phyloP scores from a whole-genome alignment of 1,139 yeast species.

The Saccharomycopsis crataegensis region DNA sequence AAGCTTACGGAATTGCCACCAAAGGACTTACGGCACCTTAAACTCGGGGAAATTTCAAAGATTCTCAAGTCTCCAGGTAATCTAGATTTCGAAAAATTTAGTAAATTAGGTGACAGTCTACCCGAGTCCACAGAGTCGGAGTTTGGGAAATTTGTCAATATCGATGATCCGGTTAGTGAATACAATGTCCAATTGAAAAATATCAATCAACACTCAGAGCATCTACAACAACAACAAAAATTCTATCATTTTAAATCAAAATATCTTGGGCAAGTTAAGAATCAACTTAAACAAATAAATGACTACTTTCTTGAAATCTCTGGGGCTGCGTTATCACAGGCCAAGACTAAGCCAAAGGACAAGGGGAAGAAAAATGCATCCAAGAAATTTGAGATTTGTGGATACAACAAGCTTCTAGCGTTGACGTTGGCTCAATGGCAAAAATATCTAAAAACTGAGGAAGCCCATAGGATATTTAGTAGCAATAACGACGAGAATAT shows the following conservation, averaged over 20 bases:
- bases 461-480: slow-evolving; percentile 21
- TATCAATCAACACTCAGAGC: background rate
- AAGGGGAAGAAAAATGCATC: slow-evolving; percentile 13
- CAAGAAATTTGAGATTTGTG: slow-evolving; percentile 24
- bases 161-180: slow-evolving; percentile 18
- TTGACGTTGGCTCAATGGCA: slow-evolving; percentile 1
- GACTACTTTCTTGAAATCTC: slow-evolving; percentile 23
- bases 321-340: slow-evolving; percentile 4
- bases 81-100: background rate
- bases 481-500: background rate
- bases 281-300: slow-evolving; percentile 21
- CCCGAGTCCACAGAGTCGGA: slow-evolving; percentile 24
- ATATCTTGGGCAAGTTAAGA: slow-evolving; percentile 17
- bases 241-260: slow-evolving; percentile 21
- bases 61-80: background rate
- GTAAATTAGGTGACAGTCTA: slow-evolving; percentile 1
- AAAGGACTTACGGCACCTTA: slow-evolving; percentile 7
- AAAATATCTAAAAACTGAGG: slow-evolving; percentile 28
- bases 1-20: slow-evolving; percentile 7
- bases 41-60: background rate
- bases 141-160: slow-evolving; percentile 23
- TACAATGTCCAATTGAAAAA: slow-evolving; percentile 20
- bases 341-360: slow-evolving; percentile 2
- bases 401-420: slow-evolving; percentile 21
- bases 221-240: slow-evolving; percentile 1